Percentiles rank a stretch among this genome's conserved stretches.
phyloP scores from a whole-genome alignment of 257 asterid genomes.

The Ophiorrhiza pumila region DNA sequence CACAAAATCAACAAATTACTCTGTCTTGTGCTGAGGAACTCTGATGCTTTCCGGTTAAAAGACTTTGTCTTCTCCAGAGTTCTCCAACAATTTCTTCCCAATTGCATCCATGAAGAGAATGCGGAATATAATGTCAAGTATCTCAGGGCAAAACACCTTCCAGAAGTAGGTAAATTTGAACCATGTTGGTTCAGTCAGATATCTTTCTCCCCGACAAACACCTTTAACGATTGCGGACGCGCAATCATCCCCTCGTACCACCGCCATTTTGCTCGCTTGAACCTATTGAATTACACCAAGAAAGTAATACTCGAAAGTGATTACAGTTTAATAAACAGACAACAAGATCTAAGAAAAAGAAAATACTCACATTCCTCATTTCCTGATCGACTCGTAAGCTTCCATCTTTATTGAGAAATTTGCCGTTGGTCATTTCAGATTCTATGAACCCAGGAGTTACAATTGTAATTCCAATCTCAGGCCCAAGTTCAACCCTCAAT shows the following conservation, averaged over 20 bases:
- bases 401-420: conserved; percentile 46
- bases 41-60: conserved; percentile 29
- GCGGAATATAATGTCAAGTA: conserved; percentile 23
- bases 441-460: conserved; percentile 68
- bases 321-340: no score
- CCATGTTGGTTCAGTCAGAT: conserved; percentile 37
- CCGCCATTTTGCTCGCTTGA: conserved; percentile 21
- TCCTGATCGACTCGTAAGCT: conserved; percentile 43
- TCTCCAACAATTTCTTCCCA: conserved; percentile 30
- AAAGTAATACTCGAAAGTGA: no score
- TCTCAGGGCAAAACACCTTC: conserved; percentile 33
- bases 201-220: conserved; percentile 34
- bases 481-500: conserved; percentile 51
- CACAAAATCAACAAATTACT: conserved; percentile 9
- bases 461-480: conserved; percentile 51
- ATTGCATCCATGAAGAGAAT: no score
- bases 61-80: conserved; percentile 20
- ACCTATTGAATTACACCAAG: conserved; percentile 18
- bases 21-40: conserved; percentile 15
- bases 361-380: conserved; percentile 55
- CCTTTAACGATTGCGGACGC: conserved; percentile 30
- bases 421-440: conserved; percentile 71
- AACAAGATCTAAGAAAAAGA: no score
- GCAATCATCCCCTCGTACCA: conserved; percentile 18
- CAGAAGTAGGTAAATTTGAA: conserved; percentile 30